Evolutionary conservation across 495 filamentous ascomycete genomes (phyloP).

Genomic region (Lindgomyces ingoldianus): DNA sequence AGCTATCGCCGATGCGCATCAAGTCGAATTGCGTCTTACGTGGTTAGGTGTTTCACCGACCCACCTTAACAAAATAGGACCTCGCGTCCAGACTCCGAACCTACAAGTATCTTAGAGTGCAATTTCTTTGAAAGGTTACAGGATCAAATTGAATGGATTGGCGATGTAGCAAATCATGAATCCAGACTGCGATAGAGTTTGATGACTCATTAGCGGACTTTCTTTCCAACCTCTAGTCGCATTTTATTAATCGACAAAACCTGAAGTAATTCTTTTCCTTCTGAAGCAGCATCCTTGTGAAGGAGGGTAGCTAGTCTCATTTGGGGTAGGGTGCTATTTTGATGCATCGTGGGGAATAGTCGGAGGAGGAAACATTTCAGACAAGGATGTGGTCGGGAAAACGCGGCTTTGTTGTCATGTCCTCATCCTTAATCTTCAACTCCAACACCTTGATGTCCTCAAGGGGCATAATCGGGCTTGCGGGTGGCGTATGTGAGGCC

Average conservation of each 20-base stretch:
- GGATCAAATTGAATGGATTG: no score
- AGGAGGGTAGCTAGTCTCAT: not conserved
- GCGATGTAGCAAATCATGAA: no score
- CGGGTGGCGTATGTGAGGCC: not conserved
- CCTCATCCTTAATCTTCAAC: not conserved
- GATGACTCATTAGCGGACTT: not conserved
- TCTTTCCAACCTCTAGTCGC: not conserved
- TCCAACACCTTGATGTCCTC: slow-evolving; percentile 1
- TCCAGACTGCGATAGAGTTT: not conserved
- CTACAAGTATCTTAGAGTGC: no score
- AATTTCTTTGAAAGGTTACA: no score
- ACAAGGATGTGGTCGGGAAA: not conserved
- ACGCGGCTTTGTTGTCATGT: not conserved
- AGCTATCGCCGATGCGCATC: not conserved
- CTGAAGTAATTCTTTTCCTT: not conserved
- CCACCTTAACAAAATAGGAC: no score
- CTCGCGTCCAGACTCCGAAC: no score
- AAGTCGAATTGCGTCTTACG: not conserved
- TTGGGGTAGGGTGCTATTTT: no score
- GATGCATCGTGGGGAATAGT: not conserved
- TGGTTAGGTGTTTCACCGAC: not conserved
- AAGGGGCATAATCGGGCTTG: slow-evolving; percentile 1
- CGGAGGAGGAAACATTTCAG: not conserved
- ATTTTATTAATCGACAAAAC: not conserved
- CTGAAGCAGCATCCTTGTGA: not conserved